These are phyloP conservation scores for Claviceps paspali DNA, from an alignment of 2,329 filamentous ascomycete genomes.

Conservation along the genomic window DNA sequence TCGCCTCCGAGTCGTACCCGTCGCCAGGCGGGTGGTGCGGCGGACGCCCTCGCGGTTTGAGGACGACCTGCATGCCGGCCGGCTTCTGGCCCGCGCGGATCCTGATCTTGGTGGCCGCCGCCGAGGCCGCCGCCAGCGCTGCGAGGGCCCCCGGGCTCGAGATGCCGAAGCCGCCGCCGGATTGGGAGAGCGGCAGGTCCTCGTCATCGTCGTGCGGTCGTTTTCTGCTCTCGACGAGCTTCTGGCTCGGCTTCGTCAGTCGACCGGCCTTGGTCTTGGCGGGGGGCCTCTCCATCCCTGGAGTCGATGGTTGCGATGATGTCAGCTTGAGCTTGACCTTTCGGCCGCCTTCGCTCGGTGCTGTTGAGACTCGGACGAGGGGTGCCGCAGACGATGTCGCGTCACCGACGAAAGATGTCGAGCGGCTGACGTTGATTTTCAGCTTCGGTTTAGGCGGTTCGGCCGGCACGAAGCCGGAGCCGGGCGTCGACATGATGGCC, in stretches of 20 bases:
- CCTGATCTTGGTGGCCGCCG: conserved; percentile 36
- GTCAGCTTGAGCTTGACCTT: conserved; percentile 29
- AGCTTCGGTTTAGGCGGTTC: conserved; percentile 22
- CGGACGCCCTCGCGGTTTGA: conserved; percentile 52
- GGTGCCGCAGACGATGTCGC: conserved; percentile 10
- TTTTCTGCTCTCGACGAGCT: conserved; percentile 44
- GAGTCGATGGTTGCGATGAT: conserved; percentile 23
- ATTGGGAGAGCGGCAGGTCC: conserved; percentile 21
- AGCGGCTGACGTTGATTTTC: conserved; percentile 24
- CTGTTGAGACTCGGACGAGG: too few relatives aligned
- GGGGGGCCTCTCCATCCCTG: conserved; percentile 11
- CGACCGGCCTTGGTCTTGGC: conserved; percentile 44
- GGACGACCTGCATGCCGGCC: conserved; percentile 22
- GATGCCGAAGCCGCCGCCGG: conserved; percentile 1
- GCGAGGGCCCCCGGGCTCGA: not conserved
- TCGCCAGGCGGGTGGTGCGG: conserved; percentile 62
- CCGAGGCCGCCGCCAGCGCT: not conserved
- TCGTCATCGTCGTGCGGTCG: conserved; percentile 41
- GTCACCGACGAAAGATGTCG: conserved; percentile 19
- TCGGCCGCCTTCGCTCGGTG: conserved; percentile 18
- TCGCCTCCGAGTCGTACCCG: conserved; percentile 92
- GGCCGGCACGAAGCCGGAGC: conserved; percentile 10
- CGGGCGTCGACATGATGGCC: conserved; percentile 1
- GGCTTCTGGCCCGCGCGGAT: conserved; percentile 26
- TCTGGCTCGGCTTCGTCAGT: conserved; percentile 42